Evolutionary conservation across 2,329 filamentous ascomycete species (phyloP), one percentile per base, ranked within the genome.

Genomic region (Alternaria arborescens): DNA sequence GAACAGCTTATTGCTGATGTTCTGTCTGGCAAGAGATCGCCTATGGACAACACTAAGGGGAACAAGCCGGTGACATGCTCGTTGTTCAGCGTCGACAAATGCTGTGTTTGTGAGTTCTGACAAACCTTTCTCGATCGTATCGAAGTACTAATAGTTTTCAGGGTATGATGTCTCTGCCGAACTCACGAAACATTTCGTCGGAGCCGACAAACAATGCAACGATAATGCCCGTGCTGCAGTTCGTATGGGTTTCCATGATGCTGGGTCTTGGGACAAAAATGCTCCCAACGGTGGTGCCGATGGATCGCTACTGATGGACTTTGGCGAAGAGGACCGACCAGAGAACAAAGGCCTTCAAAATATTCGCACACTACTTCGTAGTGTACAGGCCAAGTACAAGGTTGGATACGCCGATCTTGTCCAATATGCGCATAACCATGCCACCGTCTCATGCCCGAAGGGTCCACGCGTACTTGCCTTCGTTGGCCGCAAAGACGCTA

Each of bases 371-470:
- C 70, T 79, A 24, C 78, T 82, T 4, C 71, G 74, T 38, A 59
- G 62, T 2, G 79, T 84, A 66, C 80, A 79, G 53, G 60, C 67
- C 20, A 77, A 80, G 56, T 82, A 80, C 60, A 73, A 77, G 16
- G 78, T 86, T n/a, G 77, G 79, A 11, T 83, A 84, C 64, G 85
- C 85, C 18, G 85, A 88, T 71, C 75, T 87, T 20, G 82, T 86
- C 41, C 83, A 86, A 69, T 82, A 85, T 51, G 83, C 80, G 3
- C 70, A 71, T 78, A 73, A 78, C 76, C 48, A 83, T 41, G 84
- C 82, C 4, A 82, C 83, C 4, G 80, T 83, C 2, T 78, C 80
- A 22, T 85, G 85, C 52, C 82, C 85, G 1, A 76, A 83, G n/a
- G 85, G 85, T 0, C 85, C 85, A 3, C 79, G 80, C 11, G 81